Evolutionary conservation across 805 yeast genomes (phyloP), one percentile per base, ranked within the genome.

Genomic region (Yarrowia osloensis): DNA sequence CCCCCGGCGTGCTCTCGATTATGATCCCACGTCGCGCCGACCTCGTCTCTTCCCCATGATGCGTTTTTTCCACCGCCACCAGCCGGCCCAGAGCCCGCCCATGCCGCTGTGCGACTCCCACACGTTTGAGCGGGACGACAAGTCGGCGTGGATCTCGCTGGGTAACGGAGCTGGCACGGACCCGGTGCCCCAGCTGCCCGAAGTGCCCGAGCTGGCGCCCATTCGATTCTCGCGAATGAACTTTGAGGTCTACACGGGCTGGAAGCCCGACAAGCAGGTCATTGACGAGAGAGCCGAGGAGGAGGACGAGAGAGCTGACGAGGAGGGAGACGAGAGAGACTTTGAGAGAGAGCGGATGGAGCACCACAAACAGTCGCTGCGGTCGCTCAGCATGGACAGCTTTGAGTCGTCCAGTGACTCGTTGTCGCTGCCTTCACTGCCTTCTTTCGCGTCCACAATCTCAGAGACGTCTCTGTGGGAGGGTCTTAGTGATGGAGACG

Each of bases 161-260:
- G 22, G 61, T 24, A 54, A 35, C 33, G 29, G 15, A 1, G 21
- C 24, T 2, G 15, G 24, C 42, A 28, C n/a, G 1, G 31, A 35
- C 28, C 3, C 13, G 2, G 61, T 37, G 1, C 61, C 61, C 2
- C 33, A 24, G 33, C 24, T 54, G 44, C 44, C 61, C 8, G 31
- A 54, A 31, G 61, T 54, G 31, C 61, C 61, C 2, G 61, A 54
- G 24, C 44, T 54, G 17, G 61, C 61, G 15, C 61, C 61, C 0
- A 54, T 54, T 11, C 31, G 61, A 4, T 54, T 54, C 4, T 54
- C 61, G 0, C 8, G 61, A 3, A 24, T 54, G 33, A 54, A 37
- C 17, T 54, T 54, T 19, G 61, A 54, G 29, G 44, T 54, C 9
- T 54, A 54, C 61, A 33, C 44, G 22, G 61, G 61, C 21, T 54